These are phyloP conservation scores for Jaenimonas drosophilae DNA, from an alignment of 208 protist genomes.

Conservation along the genomic window DNA sequence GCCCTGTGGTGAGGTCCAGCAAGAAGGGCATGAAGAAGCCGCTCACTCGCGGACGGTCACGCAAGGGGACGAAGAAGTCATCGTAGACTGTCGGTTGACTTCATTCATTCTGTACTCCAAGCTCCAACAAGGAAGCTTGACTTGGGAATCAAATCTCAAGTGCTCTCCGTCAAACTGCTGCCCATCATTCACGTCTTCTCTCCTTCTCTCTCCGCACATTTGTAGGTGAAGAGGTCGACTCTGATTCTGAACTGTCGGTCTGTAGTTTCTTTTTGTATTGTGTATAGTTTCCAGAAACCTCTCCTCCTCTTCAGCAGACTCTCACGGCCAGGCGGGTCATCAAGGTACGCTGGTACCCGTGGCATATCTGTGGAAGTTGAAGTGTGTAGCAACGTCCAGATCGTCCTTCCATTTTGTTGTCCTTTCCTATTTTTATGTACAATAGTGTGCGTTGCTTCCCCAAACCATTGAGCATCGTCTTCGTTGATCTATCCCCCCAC, in stretches of 20 bases:
- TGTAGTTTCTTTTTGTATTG: constrained; percentile 3
- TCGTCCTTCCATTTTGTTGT: too few relatives aligned
- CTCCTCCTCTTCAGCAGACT: neutral
- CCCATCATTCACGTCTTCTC: constrained; percentile 7
- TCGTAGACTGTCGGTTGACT: too few relatives aligned
- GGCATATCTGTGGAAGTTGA: too few relatives aligned
- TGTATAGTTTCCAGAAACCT: too few relatives aligned
- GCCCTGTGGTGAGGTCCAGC: constrained; percentile 19
- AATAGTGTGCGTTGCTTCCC: too few relatives aligned
- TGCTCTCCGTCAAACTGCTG: neutral
- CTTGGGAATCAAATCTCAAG: neutral
- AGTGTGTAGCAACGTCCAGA: too few relatives aligned
- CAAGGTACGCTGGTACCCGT: neutral
- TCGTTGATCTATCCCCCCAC: neutral
- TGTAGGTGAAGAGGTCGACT: neutral
- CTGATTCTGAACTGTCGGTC: neutral
- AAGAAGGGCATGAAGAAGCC: constrained; percentile 84
- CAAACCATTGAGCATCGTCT: too few relatives aligned
- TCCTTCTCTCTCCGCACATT: constrained; percentile 2
- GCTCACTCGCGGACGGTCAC: constrained; percentile 68
- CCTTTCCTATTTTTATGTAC: too few relatives aligned
- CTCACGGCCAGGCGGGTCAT: neutral
- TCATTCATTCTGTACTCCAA: neutral
- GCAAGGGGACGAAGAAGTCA: constrained; percentile 7
- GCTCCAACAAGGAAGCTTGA: neutral